Evolutionary conservation across 2,329 filamentous ascomycete genomes (phyloP).

Genomic region (Elsinoe ampelina): DNA sequence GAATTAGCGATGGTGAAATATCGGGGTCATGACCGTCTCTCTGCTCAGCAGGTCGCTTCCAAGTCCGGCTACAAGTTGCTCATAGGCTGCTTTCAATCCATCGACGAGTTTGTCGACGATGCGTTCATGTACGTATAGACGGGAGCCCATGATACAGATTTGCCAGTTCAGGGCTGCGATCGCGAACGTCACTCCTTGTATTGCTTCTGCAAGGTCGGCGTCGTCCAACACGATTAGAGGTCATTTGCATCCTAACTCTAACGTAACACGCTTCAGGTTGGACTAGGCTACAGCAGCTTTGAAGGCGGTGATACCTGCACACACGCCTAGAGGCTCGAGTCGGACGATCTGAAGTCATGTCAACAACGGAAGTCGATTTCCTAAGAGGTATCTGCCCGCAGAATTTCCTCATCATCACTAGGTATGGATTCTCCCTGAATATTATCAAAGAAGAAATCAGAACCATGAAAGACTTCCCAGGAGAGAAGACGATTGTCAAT

Average conservation of each 20-base stretch:
- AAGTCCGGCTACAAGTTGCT: not conserved
- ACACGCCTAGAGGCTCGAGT: not conserved
- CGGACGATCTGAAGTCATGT: not conserved
- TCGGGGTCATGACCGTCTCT: not conserved
- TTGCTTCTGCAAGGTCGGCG: slow-evolving; percentile 6
- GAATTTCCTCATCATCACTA: not conserved
- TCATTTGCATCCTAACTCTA: slow-evolving; percentile 51
- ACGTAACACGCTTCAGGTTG: slow-evolving; percentile 50
- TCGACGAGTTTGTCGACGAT: slow-evolving; percentile 19
- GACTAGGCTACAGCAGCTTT: slow-evolving; percentile 7
- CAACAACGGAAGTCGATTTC: no score
- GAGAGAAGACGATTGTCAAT: not conserved
- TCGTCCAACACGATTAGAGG: slow-evolving; percentile 24
- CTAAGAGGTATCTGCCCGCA: not conserved
- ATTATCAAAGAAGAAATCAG: not conserved
- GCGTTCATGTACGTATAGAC: slow-evolving; percentile 24
- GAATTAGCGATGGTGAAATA: not conserved
- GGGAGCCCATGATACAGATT: slow-evolving; percentile 20
- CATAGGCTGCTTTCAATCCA: slow-evolving; percentile 13
- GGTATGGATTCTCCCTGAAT: not conserved
- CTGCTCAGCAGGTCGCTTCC: not conserved
- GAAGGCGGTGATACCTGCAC: not conserved
- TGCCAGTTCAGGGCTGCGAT: slow-evolving; percentile 6
- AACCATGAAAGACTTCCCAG: not conserved
- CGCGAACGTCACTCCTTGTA: not conserved